Evolutionary conservation across 495 filamentous ascomycete species (phyloP), one percentile per base, ranked within the genome.

Genomic region (Podospora pseudocomata): DNA sequence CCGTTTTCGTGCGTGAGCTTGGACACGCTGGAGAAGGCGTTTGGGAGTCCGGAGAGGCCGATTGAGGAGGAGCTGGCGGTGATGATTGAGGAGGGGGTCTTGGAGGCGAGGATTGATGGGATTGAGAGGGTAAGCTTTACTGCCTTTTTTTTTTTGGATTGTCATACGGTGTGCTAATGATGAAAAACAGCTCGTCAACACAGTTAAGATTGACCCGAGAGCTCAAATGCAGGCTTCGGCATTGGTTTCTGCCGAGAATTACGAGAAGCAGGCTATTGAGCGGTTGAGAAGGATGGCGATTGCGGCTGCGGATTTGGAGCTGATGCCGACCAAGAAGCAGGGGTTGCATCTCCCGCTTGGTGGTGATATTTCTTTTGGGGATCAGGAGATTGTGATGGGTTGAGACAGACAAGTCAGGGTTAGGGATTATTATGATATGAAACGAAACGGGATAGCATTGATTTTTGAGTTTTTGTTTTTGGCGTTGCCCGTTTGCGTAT

Each of bases 21-120:
- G 6, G 83, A 87, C 11, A 90, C 85, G 26, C 86, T 95, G 85
- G 84, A 88, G 11, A 82, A 83, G 44, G 86, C 89, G 11, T 94
- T 93, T 68, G 80, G 77, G 9, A 69, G 87, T 49, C 72, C 79
- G 5, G 84, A 79, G 7, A 83, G 85, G 64, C 82, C 81, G 27
- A 89, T 97, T 63, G 90, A 93, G 69, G 84, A 87, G 53, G 93
- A 97, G 77, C 82, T 97, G 23, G 84, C 89, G 32, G 72, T 72
- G 2, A 90, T 99, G 83, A 97, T 99, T 72, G 82, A 88, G 68
- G 77, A 79, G 2, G 88, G 87, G 9, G 82, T 83, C 1, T 79
- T 99, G n/a, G 81, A 93, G 61, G 92, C 91, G 0, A 86, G 93
- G 54, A 90, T 99, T 64, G 92, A 99, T 72, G 86, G 92, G 0